Base-by-base conservation (phyloP, 352 stramenopile genomes). In the Globisporangium echinulatum region DNA sequence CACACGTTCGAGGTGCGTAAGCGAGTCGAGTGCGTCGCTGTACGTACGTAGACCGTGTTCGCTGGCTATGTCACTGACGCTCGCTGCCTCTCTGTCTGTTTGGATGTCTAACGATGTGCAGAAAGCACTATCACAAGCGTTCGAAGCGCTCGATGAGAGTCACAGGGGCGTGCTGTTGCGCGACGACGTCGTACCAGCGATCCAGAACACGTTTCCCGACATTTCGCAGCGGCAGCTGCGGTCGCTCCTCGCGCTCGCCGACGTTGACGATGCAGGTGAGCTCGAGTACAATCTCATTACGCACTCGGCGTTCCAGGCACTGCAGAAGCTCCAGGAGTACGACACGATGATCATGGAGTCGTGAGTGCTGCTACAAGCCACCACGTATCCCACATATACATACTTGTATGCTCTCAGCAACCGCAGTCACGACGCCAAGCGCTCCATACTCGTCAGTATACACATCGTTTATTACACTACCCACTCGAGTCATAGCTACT, bases 241-340 rank as follows among this genome's bases (percentile, higher is more conserved):
- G 13, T 79, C 79, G 66, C 60, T 92, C 15, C 52, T 94, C 44
- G 78, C 80, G 43, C 67, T 94, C 13, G 71, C 80, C 25, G 75
- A 90, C 33, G 63, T 72, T 2, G 74, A 90, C 60, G 70, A 88
- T 40, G 82, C 84, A 72, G 79, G 79, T 25, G 80, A 92, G 38
- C 66, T 90, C 17, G 75, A 94, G 61, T 92, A 89, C 66, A 72
- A 68, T 19, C 65, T 87, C 47, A 77, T 89, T 42, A 75, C 69
- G 15, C 77, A 83, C 68, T 90, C 78, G 19, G 80, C 71, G 7
- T 94, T 92, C 63, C 80, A 87, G 54, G 72, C 77, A 39, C 59
- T 92, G 19, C 82, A 94, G 66, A 88, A 87, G 60, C 70, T 94
- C 15, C 77, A 94, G 55, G 82, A 94, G 61, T 94, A 94, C 60